phyloP scores from a whole-genome alignment of 169 alveolate species.

The Plasmodium malariae region DNA sequence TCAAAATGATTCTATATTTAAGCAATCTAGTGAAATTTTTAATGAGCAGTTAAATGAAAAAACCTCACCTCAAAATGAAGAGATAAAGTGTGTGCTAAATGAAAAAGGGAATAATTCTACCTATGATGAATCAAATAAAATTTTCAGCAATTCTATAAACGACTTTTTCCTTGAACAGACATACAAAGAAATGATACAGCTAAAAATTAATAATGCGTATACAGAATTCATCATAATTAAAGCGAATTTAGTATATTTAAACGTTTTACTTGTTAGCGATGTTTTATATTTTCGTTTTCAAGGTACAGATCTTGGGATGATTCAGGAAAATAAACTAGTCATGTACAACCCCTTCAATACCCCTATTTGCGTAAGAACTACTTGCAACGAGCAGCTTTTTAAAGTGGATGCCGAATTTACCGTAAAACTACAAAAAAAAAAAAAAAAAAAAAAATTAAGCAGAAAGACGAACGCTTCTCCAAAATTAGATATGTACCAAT shows the following conservation, averaged over 20 bases:
- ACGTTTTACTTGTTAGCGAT: slow-evolving; percentile 1
- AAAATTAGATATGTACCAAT: no score
- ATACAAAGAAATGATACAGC: slow-evolving; percentile 17
- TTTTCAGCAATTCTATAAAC: not conserved
- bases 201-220: slow-evolving; percentile 7
- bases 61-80: not conserved
- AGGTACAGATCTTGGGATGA: slow-evolving; percentile 21
- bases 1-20: not conserved
- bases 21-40: not conserved
- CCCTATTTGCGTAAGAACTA: not conserved
- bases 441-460: not conserved
- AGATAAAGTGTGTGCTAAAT: not conserved
- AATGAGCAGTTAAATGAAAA: no score
- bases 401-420: not conserved
- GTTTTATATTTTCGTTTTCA: slow-evolving; percentile 19
- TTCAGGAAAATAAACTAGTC: slow-evolving; percentile 20
- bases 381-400: not conserved
- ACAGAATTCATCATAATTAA: slow-evolving; percentile 2
- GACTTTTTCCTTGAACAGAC: slow-evolving; percentile 13
- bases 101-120: not conserved
- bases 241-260: slow-evolving; percentile 26
- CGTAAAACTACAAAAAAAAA: not conserved
- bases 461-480: no score
- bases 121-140: not conserved
- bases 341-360: slow-evolving; percentile 51